These are phyloP conservation scores for Rhazya stricta DNA, from an alignment of 257 asterid species.

Conservation along the genomic window DNA sequence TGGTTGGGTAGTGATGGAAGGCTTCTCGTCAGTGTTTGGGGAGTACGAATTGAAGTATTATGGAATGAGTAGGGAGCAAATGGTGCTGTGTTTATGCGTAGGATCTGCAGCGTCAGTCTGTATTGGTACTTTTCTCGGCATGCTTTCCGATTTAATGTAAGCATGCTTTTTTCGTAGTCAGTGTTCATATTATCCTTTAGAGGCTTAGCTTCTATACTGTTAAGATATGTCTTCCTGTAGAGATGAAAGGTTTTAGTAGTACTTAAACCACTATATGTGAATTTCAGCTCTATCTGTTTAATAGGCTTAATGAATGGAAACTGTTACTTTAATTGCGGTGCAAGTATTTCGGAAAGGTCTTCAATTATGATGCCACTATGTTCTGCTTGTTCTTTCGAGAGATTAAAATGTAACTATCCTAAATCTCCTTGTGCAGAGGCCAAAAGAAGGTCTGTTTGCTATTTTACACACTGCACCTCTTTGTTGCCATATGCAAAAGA, in stretches of 20 bases:
- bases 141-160: constrained; percentile 76
- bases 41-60: constrained; percentile 67
- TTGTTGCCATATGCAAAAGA: constrained; percentile 55
- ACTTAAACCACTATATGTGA: background rate
- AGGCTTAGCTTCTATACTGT: background rate
- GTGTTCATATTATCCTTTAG: constrained; percentile 4
- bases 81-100: constrained; percentile 47
- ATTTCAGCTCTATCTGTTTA: background rate
- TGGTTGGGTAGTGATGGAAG: constrained; percentile 52
- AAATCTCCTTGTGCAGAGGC: constrained; percentile 53
- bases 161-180: constrained; percentile 19
- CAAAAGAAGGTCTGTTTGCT: constrained; percentile 64
- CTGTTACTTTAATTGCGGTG: background rate
- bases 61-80: constrained; percentile 60
- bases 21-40: constrained; percentile 74
- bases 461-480: constrained; percentile 62
- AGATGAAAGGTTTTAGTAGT: background rate
- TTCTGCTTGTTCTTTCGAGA: background rate
- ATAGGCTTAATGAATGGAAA: background rate
- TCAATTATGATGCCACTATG: background rate
- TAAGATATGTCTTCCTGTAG: background rate
- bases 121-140: constrained; percentile 64
- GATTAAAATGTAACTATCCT: constrained; percentile 6
- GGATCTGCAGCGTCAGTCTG: constrained; percentile 60
- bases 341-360: background rate